Percentiles rank a stretch among this genome's conserved stretches.
phyloP scores from a whole-genome alignment of 2,329 filamentous ascomycete species.

The Metarhizium brunneum region DNA sequence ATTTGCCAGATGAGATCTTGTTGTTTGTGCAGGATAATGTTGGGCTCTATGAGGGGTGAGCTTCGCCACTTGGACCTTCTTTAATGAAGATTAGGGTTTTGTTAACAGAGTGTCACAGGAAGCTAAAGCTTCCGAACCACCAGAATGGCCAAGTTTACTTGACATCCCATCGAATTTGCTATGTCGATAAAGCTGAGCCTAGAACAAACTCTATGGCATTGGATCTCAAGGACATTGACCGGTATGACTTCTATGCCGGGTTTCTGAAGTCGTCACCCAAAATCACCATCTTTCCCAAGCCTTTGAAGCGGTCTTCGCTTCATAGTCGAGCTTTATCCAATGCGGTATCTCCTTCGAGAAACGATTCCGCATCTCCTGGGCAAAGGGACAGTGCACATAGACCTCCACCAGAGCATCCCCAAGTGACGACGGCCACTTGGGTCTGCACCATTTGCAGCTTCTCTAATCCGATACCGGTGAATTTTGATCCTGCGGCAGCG shows the following conservation, averaged over 20 bases:
- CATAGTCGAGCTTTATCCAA: constrained; percentile 42
- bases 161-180: constrained; percentile 91
- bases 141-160: constrained; percentile 95
- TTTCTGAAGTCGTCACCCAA: constrained; percentile 95
- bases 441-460: constrained; percentile 94
- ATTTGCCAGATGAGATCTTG: constrained; percentile 87
- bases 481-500: constrained; percentile 80
- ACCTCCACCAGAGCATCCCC: constrained; percentile 27
- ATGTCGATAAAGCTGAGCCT: constrained; percentile 82
- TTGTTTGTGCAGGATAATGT: constrained; percentile 97
- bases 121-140: constrained; percentile 88
- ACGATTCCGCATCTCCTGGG: constrained; percentile 36
- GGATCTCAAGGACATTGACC: constrained; percentile 84
- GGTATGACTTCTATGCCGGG: constrained; percentile 83
- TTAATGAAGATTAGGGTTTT: neutral
- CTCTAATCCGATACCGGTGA: constrained; percentile 84
- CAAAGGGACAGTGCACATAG: constrained; percentile 33
- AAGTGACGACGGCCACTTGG: constrained; percentile 67
- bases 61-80: constrained; percentile 8
- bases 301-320: constrained; percentile 55
- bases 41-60: constrained; percentile 92
- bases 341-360: constrained; percentile 36
- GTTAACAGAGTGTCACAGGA: constrained; percentile 45
- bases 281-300: constrained; percentile 79
- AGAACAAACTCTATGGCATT: constrained; percentile 76